phyloP scores from a whole-genome alignment of 306 rosid genomes.

The Glycine soja region DNA sequence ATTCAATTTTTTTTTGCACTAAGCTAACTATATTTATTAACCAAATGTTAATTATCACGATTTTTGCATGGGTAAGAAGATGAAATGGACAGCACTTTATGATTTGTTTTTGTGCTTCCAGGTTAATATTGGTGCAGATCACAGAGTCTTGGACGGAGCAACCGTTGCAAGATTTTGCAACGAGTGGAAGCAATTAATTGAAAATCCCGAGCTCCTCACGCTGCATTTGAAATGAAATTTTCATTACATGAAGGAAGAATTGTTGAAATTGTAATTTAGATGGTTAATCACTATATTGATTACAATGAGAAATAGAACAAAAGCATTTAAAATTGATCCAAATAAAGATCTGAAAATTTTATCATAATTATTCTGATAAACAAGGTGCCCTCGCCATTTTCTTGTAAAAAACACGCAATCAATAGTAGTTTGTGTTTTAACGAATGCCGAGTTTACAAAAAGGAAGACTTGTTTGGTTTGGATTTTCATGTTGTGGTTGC shows the following conservation, averaged over 20 bases:
- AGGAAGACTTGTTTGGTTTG: too few relatives aligned
- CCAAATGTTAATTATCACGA: not conserved
- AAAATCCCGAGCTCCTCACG: slow-evolving; percentile 79
- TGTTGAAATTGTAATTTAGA: slow-evolving; percentile 15
- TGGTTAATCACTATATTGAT: slow-evolving; percentile 23
- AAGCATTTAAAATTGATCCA: not conserved
- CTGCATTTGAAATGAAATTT: slow-evolving; percentile 70
- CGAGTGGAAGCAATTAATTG: slow-evolving; percentile 82
- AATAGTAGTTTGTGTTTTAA: too few relatives aligned
- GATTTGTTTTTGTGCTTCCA: slow-evolving; percentile 44
- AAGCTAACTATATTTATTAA: not conserved
- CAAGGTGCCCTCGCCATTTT: not conserved
- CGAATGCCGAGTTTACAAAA: too few relatives aligned
- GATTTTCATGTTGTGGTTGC: too few relatives aligned
- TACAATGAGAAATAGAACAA: slow-evolving; percentile 9
- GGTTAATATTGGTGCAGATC: slow-evolving; percentile 96
- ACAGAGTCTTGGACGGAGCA: slow-evolving; percentile 97
- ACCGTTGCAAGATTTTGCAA: slow-evolving; percentile 91
- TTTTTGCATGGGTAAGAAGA: slow-evolving; percentile 20
- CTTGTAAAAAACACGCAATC: too few relatives aligned
- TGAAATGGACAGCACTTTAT: slow-evolving; percentile 27
- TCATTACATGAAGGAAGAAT: slow-evolving; percentile 11
- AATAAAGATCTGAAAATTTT: not conserved
- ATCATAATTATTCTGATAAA: not conserved
- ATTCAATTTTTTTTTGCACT: not conserved